Base-by-base conservation (phyloP, 2,329 filamentous ascomycete species). In the Exophiala viscosa region DNA sequence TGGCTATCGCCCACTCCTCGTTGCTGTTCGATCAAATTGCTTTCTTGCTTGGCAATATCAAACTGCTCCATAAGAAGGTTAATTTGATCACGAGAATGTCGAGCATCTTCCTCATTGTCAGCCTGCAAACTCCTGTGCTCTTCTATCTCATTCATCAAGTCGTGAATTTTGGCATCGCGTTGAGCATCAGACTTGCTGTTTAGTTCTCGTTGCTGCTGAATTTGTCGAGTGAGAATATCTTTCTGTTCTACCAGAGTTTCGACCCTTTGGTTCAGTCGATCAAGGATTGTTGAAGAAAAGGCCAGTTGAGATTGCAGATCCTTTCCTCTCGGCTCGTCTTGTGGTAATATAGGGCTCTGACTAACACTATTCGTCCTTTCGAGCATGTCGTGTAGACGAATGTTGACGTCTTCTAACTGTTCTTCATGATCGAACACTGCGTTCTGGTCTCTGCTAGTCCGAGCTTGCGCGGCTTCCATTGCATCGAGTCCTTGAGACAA, bases 181-280 rank as follows among this genome's bases (percentile, higher is more conserved):
- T 80, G 70, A 11, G 75, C 76, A 61, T 95, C 90, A 1, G 89
- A 90, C 65, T 91, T 91, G 73, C 80, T 90, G 71, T 95, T 95
- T 52, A 96, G 80, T 65, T 95, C 90, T 53, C 91, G 87, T 71
- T 97, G 92, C 67, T 97, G 91, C 72, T 95, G 92, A 64, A 96
- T 92, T 68, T 97, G 91, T 39, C 90, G 84, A 64, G 92, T 87
- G 7, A 97, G 78, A 17, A 96, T 91, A 44, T 84, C 83, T 67
- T 96, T 95, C 67, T 97, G 91, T 62, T 96, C 88, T 57, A 88
- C 85, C 33, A 96, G 75, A 15, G 82, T 82, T 14, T 85, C 86
- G n/a, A 89, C 82, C 53, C 89, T 87, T 36, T 79, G 77, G 65
- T 90, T 89, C 3, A 96, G 74, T 72, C 84, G 87, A 63, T 90